Base-by-base conservation (phyloP, 2,329 filamentous ascomycete species). In the Botryotinia narcissicola region DNA sequence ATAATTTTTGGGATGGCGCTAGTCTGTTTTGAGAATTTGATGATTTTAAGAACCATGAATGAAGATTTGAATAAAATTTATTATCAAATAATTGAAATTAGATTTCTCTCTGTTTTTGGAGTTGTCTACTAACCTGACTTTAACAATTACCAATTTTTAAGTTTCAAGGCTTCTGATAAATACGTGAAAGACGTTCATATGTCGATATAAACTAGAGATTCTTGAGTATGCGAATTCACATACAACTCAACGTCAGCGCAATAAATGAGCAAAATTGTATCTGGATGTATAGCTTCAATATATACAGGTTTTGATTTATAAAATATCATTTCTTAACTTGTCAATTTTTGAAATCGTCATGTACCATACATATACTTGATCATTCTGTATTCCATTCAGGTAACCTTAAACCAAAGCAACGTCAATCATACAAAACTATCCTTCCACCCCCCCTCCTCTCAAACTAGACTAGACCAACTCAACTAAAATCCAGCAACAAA, bases 1-100 rank as follows among this genome's bases (percentile, higher is more conserved):
- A 68, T 68, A 68, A 72, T 60, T 72, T 72, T 72, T 64, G 25
- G 67, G 40, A 37, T 72, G 35, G 25, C 62, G 62, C 71, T 72
- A 72, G 51, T 44, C 63, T 42, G 14, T 37, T 68, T 72, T 40
- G 20, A 54, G 62, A 62, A 42, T 25, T n/a, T 32, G 25, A 42
- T 8, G 60, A 57, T 46, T 54, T 44, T 22, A 29, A 70, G 9
- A 32, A 40, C n/a, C 12, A 35, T 60, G 32, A 57, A 32, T 63
- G 40, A 25, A 35, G 20, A 32, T 48, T 12, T 8, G 22, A 66
- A 35, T 6, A 14, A 32, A 64, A 44, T 32, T 44, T 14, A 4
- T 10, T 62, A 40, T 42, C 5, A 42, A 62, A 62, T 62, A 12
- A 42, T 5, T 16, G 7, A 62, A 40, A 9, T 29, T n/a, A 42